A percentile compares a stretch with the other conserved stretches of the same genome.
phyloP scores from a whole-genome alignment of 441 rosid species.

The Populus tomentosa region DNA sequence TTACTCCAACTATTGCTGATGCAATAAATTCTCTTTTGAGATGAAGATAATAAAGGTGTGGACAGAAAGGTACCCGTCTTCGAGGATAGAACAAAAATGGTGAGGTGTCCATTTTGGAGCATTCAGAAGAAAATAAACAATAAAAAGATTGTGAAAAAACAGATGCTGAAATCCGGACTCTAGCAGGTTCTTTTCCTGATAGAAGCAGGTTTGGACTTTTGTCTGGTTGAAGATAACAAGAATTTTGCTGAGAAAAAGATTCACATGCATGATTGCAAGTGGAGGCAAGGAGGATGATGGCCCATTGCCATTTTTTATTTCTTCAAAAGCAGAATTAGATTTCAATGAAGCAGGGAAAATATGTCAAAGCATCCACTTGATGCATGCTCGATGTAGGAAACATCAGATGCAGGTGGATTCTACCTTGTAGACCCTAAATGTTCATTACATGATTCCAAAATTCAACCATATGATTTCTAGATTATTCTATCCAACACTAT shows the following conservation, averaged over 20 bases:
- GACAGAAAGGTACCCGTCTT: conserved; percentile 6
- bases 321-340: background rate
- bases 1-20: conserved; percentile 4
- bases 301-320: conserved; percentile 10
- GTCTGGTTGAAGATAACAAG: conserved; percentile 43
- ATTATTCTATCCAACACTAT: background rate
- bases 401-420: background rate
- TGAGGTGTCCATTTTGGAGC: background rate
- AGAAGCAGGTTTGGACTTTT: conserved; percentile 44
- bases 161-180: conserved; percentile 13
- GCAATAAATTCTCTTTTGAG: conserved; percentile 9
- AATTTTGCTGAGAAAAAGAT: conserved; percentile 32
- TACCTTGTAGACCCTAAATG: background rate
- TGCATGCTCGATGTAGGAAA: conserved; percentile 9
- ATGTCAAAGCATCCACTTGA: conserved; percentile 7
- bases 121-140: background rate
- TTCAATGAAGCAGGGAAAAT: conserved; percentile 3
- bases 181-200: conserved; percentile 7
- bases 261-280: conserved; percentile 40
- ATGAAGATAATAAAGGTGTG: background rate
- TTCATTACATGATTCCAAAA: conserved; percentile 4
- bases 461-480: conserved; percentile 9
- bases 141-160: background rate
- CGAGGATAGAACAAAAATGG: conserved; percentile 12
- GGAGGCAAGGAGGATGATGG: conserved; percentile 24